Base-by-base conservation (phyloP, 169 alveolate species). In the Plasmodium cynomolgi region DNA sequence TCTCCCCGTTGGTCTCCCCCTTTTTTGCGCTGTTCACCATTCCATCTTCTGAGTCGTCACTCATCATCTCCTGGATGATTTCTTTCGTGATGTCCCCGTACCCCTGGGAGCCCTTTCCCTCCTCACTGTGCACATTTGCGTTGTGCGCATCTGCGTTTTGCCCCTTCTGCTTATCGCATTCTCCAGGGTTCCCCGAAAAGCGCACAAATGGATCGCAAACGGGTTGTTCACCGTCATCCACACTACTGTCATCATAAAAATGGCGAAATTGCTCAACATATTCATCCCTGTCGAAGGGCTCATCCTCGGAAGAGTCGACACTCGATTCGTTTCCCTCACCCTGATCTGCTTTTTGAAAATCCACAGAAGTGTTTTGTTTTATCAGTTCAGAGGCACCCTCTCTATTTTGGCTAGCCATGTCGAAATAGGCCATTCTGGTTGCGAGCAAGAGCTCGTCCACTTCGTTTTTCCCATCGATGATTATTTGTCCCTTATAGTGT, bases 381-480 rank as follows among this genome's bases (percentile, higher is more conserved):
- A 80, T 90, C 33, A n/a, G 68, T 29, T 90, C 83, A n/a, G 71
- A 34, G 50, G 29, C 11, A 7, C 44, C 37, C 3, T 82, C 85
- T 34, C 77, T 47, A 56, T 73, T 91, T 77, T 91, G 91, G 47
- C 56, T 81, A 44, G 73, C 77, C 74, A 82, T 33, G 34, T 91
- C 95, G 58, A 20, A 50, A 34, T 91, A 83, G 3, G 95, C 95
- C 71, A 91, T 91, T 72, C 92, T 91, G n/a, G 92, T 81, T 44
- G 79, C 95, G n/a, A 91, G 50, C 77, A 91, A 75, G 75, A 82
- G 77, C 41, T 91, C 95, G 56, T 91, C 50, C 29, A 91, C 95
- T 91, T 81, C 82, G 83, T 71, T 91, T 82, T 81, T 82, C 39
- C 95, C 95, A 91, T 91, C 95, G 54, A 91, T 74, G 75, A 91